Evolutionary conservation across 768 basidiomycete genomes (phyloP).

Genomic region (Termitomyces bulborhizus): DNA sequence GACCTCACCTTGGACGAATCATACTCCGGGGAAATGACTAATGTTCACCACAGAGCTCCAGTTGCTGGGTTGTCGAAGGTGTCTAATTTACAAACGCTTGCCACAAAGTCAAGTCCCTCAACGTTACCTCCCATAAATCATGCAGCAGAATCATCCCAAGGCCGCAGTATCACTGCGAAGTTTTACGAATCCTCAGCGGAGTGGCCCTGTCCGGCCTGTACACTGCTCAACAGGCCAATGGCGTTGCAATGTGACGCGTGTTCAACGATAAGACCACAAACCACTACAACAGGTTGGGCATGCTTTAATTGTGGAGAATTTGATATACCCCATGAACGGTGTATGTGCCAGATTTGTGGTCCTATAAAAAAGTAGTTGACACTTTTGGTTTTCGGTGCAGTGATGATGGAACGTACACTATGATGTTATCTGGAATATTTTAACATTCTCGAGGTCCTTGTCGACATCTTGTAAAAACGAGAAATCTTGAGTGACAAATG

Average conservation of each 20-base stretch:
- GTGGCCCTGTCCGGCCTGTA: slow-evolving; percentile 59
- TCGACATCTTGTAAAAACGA: slow-evolving; percentile 25
- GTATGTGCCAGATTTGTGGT: slow-evolving; percentile 75
- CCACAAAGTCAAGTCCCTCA: slow-evolving; percentile 2
- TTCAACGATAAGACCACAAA: slow-evolving; percentile 23
- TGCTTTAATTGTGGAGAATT: slow-evolving; percentile 60
- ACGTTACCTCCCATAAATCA: not conserved
- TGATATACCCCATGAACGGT: slow-evolving; percentile 58
- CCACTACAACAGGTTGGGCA: slow-evolving; percentile 45
- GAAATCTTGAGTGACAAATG: slow-evolving; percentile 4
- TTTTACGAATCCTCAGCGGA: slow-evolving; percentile 12
- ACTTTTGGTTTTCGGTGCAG: not conserved
- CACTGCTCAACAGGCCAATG: slow-evolving; percentile 50
- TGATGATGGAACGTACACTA: not conserved
- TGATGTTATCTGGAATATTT: slow-evolving; percentile 36
- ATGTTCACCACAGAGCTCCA: slow-evolving; percentile 14
- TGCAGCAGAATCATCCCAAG: not conserved
- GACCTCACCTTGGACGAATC: slow-evolving; percentile 46
- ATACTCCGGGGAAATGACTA: slow-evolving; percentile 30
- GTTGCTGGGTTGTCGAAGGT: slow-evolving; percentile 19
- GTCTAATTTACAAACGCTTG: slow-evolving; percentile 8
- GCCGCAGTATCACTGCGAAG: slow-evolving; percentile 1
- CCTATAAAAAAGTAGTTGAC: slow-evolving; percentile 46
- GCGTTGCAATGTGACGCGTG: slow-evolving; percentile 62
- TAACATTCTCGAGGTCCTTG: slow-evolving; percentile 31